Evolutionary conservation across 148 eudicot species (phyloP), one percentile per base, ranked within the genome.

Genomic region (Fallopia convolvulus): DNA sequence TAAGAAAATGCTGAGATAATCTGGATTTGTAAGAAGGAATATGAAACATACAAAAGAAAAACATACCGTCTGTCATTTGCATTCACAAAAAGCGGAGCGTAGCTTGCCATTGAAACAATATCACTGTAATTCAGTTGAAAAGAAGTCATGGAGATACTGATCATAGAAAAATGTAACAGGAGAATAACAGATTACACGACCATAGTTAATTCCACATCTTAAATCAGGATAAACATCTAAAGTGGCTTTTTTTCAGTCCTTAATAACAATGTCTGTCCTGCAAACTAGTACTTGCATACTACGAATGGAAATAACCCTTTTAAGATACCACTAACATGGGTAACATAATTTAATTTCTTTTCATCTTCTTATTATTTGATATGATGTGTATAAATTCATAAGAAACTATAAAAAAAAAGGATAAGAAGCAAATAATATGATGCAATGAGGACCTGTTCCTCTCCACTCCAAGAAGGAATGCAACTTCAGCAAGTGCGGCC

Each of bases 51-150:
- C 40, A 11, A 55, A 66, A 49, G 53, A 61, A 72, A 70, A 48
- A 20, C 40, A 23, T 87, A 91, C 97, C 82, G 75, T 79, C 84
- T 82, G 78, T 95, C 89, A 68, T 95, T 86, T 53, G 66, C 82
- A 79, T 95, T 91, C 76, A 88, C 94, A 76, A 95, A 92, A 32
- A 95, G 87, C 13, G 99, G 97, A 46, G 99, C 99, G 56, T 91
- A 89, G 85, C 99, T 91, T 36, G 99, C 94, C 97, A 95, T 89
- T 77, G 85, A 88, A 58, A 95, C 89, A 78, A 83, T 77, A 81
- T 95, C 99, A 80, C 99, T 95, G 91, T 91, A 84, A 63, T 46
- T 18, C 61, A 52, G 71, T 40, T 36, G 65, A 72, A 77, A 60
- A 55, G 76, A 79, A 75, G 70, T 48, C 50, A 81, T n/a, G 18